Evolutionary conservation across 2,329 filamentous ascomycete species (phyloP).

Genomic region (Gnomoniopsis sp.): DNA sequence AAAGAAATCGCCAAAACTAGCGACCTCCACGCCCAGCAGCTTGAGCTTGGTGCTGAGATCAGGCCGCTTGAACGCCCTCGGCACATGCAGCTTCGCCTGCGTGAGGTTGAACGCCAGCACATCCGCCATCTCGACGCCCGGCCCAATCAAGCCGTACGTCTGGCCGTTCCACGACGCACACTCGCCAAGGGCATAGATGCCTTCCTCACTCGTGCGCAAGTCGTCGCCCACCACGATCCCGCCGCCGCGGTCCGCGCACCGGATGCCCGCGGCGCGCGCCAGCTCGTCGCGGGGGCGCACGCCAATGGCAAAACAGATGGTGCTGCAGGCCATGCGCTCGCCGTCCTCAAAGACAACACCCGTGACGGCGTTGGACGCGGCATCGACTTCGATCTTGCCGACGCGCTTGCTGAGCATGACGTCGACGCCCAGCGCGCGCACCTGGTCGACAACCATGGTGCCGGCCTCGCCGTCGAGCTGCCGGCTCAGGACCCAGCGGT

Average conservation of each 20-base stretch:
- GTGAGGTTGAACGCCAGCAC: slow-evolving; percentile 89
- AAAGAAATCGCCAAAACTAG: slow-evolving; percentile 92
- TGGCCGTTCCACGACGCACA: slow-evolving; percentile 87
- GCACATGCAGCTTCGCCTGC: slow-evolving; percentile 69
- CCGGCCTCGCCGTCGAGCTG: slow-evolving; percentile 83
- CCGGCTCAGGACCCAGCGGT: slow-evolving; percentile 76
- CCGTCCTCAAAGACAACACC: slow-evolving; percentile 81
- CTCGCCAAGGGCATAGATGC: slow-evolving; percentile 85
- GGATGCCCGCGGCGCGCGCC: slow-evolving; percentile 65
- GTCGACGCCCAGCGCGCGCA: slow-evolving; percentile 73
- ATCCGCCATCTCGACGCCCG: slow-evolving; percentile 90
- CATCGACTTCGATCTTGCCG: slow-evolving; percentile 61
- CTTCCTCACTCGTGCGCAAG: slow-evolving; percentile 65
- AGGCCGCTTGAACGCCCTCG: slow-evolving; percentile 71
- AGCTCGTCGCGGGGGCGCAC: slow-evolving; percentile 79
- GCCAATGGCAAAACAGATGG: slow-evolving; percentile 86
- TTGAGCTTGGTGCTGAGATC: slow-evolving; percentile 92
- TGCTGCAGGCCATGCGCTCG: slow-evolving; percentile 71
- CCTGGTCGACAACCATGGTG: slow-evolving; percentile 76
- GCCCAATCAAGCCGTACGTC: slow-evolving; percentile 84
- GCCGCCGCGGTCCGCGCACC: slow-evolving; percentile 68
- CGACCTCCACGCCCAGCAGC: slow-evolving; percentile 84
- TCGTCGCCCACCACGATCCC: slow-evolving; percentile 69
- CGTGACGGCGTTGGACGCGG: slow-evolving; percentile 55
- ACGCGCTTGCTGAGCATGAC: slow-evolving; percentile 76